A percentile compares a stretch with the other conserved stretches of the same genome.
Conservation (phyloP, 2,329 filamentous ascomycete species). For the Coniochaeta ligniaria region DNA sequence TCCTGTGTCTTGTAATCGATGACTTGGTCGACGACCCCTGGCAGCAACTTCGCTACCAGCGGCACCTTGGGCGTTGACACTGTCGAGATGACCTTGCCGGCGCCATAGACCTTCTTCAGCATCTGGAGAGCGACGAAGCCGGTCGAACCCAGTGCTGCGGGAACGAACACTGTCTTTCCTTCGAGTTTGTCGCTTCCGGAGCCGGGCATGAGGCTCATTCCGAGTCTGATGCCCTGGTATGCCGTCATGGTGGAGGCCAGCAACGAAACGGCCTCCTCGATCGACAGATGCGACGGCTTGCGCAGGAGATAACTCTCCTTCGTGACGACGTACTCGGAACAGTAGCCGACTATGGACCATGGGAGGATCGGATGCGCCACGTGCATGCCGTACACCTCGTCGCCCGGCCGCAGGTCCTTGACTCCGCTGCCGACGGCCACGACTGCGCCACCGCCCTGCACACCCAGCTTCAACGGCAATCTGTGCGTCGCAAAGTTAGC, state of each 20-base stretch:
- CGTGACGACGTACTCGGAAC: slow-evolving; percentile 31
- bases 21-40: slow-evolving; percentile 39
- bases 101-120: slow-evolving; percentile 41
- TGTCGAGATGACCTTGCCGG: slow-evolving; percentile 38
- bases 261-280: slow-evolving; percentile 22
- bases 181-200: slow-evolving; percentile 24
- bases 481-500: slow-evolving; percentile 4
- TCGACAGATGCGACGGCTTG: slow-evolving; percentile 19
- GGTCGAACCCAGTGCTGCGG: slow-evolving; percentile 40
- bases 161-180: slow-evolving; percentile 44
- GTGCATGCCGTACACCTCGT: slow-evolving; percentile 30
- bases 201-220: slow-evolving; percentile 25
- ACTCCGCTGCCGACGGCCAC: slow-evolving; percentile 20
- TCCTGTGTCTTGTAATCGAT: slow-evolving; percentile 41
- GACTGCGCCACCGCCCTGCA: slow-evolving; percentile 22
- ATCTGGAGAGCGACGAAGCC: slow-evolving; percentile 40
- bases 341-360: slow-evolving; percentile 21
- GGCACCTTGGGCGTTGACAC: slow-evolving; percentile 44
- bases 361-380: slow-evolving; percentile 29
- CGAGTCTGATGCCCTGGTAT: slow-evolving; percentile 33
- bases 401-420: slow-evolving; percentile 19
- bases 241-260: slow-evolving; percentile 31
- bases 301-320: slow-evolving; percentile 24
- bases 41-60: slow-evolving; percentile 31
- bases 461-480: slow-evolving; percentile 17